Evolutionary conservation across 805 yeast species (phyloP).

Genomic region (Saccharomycopsis selenospora): DNA sequence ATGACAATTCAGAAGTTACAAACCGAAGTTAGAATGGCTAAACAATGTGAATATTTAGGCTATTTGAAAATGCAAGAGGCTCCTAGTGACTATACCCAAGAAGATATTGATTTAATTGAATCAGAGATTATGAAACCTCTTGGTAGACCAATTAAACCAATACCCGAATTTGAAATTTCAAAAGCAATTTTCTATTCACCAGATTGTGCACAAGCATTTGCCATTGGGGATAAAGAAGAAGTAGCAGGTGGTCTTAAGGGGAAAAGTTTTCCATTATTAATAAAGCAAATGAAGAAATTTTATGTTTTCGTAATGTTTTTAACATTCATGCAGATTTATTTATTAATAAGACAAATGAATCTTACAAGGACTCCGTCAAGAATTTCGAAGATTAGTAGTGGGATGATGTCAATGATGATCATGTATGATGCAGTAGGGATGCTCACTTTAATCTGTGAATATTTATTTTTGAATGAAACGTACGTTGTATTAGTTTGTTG

Average conservation of each 20-base stretch:
- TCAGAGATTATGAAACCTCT: slow-evolving; percentile 62
- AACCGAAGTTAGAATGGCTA: slow-evolving; percentile 23
- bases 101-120: slow-evolving; percentile 57
- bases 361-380: slow-evolving; percentile 72
- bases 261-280: slow-evolving; percentile 22
- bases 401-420: slow-evolving; percentile 57
- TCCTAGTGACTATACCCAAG: slow-evolving; percentile 47
- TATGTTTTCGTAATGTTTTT: slow-evolving; percentile 39
- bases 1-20: slow-evolving; percentile 1
- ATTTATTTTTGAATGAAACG: slow-evolving; percentile 39
- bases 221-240: slow-evolving; percentile 35
- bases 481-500: slow-evolving; percentile 64
- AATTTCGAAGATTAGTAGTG: slow-evolving; percentile 63
- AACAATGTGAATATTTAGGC: slow-evolving; percentile 62
- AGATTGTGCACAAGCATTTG: slow-evolving; percentile 67
- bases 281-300: slow-evolving; percentile 33
- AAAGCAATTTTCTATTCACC: slow-evolving; percentile 73
- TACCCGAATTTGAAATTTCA: slow-evolving; percentile 51
- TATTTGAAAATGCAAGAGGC: slow-evolving; percentile 52
- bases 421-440: slow-evolving; percentile 64
- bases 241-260: slow-evolving; percentile 16
- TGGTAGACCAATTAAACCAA: slow-evolving; percentile 63
- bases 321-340: slow-evolving; percentile 45
- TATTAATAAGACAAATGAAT: slow-evolving; percentile 64
- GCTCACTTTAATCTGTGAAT: slow-evolving; percentile 48